Percentiles rank a stretch among this genome's conserved stretches.
phyloP scores from a whole-genome alignment of 441 rosid genomes.

The Euphorbia schlechtendalii region DNA sequence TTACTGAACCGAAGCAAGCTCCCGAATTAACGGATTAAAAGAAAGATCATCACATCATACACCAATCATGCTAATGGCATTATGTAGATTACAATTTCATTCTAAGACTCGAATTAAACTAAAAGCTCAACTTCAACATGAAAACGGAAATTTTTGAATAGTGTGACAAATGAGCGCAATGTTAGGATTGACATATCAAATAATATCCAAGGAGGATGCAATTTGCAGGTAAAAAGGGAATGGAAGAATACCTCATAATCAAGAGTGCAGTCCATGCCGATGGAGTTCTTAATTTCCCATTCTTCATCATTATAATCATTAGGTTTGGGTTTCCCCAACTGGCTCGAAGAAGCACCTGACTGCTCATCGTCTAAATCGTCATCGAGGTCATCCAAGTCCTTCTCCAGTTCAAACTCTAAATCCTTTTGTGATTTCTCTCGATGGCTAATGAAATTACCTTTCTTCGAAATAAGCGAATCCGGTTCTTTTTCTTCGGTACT shows the following conservation, averaged over 20 bases:
- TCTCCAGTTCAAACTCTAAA: conserved; percentile 32
- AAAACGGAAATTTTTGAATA: too few species aligned
- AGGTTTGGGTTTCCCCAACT: conserved; percentile 29
- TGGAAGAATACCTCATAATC: conserved; percentile 54
- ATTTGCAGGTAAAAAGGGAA: too few species aligned
- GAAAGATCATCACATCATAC: neutral
- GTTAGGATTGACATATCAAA: too few species aligned
- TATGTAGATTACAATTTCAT: neutral
- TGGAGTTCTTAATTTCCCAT: conserved; percentile 77
- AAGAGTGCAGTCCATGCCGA: conserved; percentile 73
- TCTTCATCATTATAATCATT: conserved; percentile 68
- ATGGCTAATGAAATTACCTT: conserved; percentile 7
- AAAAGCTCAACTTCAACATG: neutral
- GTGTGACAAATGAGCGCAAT: too few species aligned
- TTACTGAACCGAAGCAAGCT: neutral
- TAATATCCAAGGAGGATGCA: too few species aligned
- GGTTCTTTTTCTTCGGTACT: conserved; percentile 21
- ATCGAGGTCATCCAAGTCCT: conserved; percentile 45
- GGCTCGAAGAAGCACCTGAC: conserved; percentile 10
- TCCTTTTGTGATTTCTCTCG: conserved; percentile 5
- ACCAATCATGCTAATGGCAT: neutral
- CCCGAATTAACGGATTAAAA: neutral
- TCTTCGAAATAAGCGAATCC: conserved; percentile 8
- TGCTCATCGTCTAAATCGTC: conserved; percentile 32
- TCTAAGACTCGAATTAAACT: neutral